Percentiles rank a stretch among this genome's conserved stretches.
These are phyloP conservation scores for Sicyos edulis DNA, from an alignment of 306 rosid genomes.

Conservation along the genomic window DNA sequence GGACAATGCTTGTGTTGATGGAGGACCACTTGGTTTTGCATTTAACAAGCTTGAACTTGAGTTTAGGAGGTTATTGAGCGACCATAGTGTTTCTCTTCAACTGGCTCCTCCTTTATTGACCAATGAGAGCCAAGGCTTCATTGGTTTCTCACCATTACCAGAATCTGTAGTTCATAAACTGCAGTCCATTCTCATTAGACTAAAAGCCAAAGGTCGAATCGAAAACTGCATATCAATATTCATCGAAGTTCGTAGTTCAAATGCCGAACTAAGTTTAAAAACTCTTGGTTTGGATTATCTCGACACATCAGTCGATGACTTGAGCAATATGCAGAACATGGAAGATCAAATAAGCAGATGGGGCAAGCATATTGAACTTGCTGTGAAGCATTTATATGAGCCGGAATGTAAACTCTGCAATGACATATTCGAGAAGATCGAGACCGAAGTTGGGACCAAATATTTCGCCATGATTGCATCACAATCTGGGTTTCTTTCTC, in stretches of 20 bases:
- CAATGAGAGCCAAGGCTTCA: constrained; percentile 22
- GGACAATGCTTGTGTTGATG: constrained; percentile 32
- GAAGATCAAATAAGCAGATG: constrained; percentile 52
- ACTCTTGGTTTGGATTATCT: constrained; percentile 66
- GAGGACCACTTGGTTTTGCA: constrained; percentile 68
- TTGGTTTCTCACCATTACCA: constrained; percentile 26
- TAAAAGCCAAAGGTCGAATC: constrained; percentile 45
- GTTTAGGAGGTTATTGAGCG: constrained; percentile 46
- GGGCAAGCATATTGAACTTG: constrained; percentile 55
- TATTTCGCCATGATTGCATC: constrained; percentile 53
- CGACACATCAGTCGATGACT: constrained; percentile 30
- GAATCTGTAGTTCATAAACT: constrained; percentile 38
- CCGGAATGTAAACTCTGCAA: constrained; percentile 46
- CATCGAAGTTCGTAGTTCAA: constrained; percentile 45
- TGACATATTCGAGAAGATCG: constrained; percentile 43
- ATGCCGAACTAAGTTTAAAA: constrained; percentile 45
- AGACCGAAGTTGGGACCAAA: constrained; percentile 32
- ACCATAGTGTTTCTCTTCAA: constrained; percentile 34
- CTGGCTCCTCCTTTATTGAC: constrained; percentile 33
- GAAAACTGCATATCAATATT: constrained; percentile 46
- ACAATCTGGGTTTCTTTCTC: constrained; percentile 51
- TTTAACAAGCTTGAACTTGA: constrained; percentile 58
- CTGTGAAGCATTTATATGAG: constrained; percentile 43
- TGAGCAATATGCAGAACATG: constrained; percentile 29
- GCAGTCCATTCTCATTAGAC: constrained; percentile 42